A percentile compares a stretch with the other conserved stretches of the same genome.
These are phyloP conservation scores for Didymella arachidicola DNA, from an alignment of 2,329 filamentous ascomycete genomes.

Conservation along the genomic window DNA sequence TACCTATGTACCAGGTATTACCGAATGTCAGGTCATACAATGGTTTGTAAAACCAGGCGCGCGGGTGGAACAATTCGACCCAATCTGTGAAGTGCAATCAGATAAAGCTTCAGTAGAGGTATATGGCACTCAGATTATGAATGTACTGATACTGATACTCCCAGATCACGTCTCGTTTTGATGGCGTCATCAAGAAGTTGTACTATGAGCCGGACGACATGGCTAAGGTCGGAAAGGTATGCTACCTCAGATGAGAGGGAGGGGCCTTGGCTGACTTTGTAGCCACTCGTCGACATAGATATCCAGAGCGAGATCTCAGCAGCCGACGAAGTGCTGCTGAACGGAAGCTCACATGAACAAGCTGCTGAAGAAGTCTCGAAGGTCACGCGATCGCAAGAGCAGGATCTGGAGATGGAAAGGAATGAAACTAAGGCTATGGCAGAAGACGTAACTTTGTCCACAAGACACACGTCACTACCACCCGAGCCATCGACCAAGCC, in stretches of 20 bases:
- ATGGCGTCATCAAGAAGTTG: constrained; percentile 93
- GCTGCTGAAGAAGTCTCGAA: constrained; percentile 30
- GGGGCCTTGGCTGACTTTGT: constrained; percentile 23
- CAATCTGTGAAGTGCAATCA: constrained; percentile 96
- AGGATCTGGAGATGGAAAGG: constrained; percentile 41
- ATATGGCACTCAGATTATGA: constrained; percentile 3
- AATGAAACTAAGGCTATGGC: constrained; percentile 45
- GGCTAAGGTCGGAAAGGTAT: constrained; percentile 83
- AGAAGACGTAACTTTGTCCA: constrained; percentile 26
- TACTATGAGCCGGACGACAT: constrained; percentile 97
- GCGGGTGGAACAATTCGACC: constrained; percentile 96
- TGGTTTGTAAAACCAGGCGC: constrained; percentile 99
- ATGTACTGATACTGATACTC: constrained; percentile 16
- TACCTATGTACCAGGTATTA: constrained; percentile 72
- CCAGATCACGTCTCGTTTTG: constrained; percentile 93
- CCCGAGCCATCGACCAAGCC: constrained; percentile 30
- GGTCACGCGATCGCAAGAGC: constrained; percentile 25
- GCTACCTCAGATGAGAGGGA: background rate
- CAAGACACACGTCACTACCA: constrained; percentile 31
- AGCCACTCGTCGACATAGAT: constrained; percentile 94
- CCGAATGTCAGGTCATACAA: constrained; percentile 98
- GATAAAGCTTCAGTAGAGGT: constrained; percentile 83
- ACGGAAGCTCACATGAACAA: constrained; percentile 44
- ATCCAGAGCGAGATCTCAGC: constrained; percentile 78
- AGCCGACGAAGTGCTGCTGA: constrained; percentile 60